Percentiles rank a stretch among this genome's conserved stretches.
Evolutionary conservation across 805 yeast species (phyloP).

Genomic region (Pichia rugopelliculosa): DNA sequence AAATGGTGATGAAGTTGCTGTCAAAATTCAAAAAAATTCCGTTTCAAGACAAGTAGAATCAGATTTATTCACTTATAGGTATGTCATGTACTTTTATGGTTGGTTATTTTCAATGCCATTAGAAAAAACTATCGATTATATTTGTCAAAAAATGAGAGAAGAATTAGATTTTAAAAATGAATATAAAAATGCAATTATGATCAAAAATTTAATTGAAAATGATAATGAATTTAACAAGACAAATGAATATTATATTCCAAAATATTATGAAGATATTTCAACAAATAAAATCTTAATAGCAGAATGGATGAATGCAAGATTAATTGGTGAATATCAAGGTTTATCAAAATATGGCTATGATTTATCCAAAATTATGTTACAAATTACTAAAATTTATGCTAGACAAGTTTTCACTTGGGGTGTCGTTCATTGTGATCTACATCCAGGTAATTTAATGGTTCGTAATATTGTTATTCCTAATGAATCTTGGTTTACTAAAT

Average conservation of each 20-base stretch:
- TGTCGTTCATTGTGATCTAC: slow-evolving; percentile 68
- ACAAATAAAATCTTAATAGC: slow-evolving; percentile 48
- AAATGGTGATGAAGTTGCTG: slow-evolving; percentile 48
- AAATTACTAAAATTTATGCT: slow-evolving; percentile 44
- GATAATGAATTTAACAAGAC: slow-evolving; percentile 33
- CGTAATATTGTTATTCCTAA: slow-evolving; percentile 26
- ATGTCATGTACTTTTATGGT: slow-evolving; percentile 46
- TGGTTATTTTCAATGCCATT: slow-evolving; percentile 59
- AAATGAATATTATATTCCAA: slow-evolving; percentile 48
- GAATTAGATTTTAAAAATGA: slow-evolving; percentile 62
- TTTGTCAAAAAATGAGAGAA: slow-evolving; percentile 46
- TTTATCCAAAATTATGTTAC: slow-evolving; percentile 37
- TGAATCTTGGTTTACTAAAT: slow-evolving; percentile 3
- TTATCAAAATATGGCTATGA: slow-evolving; percentile 36
- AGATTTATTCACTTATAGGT: slow-evolving; percentile 53
- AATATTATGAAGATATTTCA: slow-evolving; percentile 37
- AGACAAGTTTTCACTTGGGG: slow-evolving; percentile 62
- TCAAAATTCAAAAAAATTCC: slow-evolving; percentile 60
- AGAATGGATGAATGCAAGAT: slow-evolving; percentile 74
- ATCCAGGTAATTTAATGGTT: slow-evolving; percentile 69
- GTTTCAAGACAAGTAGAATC: slow-evolving; percentile 52
- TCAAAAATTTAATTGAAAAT: slow-evolving; percentile 31
- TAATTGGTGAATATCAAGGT: slow-evolving; percentile 40
- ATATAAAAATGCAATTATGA: slow-evolving; percentile 39
- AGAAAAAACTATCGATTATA: slow-evolving; percentile 45